Percentiles rank a stretch among this genome's conserved stretches.
phyloP scores from a whole-genome alignment of 192 early-diverging fungal species.

The Glomus cerebriforme region DNA sequence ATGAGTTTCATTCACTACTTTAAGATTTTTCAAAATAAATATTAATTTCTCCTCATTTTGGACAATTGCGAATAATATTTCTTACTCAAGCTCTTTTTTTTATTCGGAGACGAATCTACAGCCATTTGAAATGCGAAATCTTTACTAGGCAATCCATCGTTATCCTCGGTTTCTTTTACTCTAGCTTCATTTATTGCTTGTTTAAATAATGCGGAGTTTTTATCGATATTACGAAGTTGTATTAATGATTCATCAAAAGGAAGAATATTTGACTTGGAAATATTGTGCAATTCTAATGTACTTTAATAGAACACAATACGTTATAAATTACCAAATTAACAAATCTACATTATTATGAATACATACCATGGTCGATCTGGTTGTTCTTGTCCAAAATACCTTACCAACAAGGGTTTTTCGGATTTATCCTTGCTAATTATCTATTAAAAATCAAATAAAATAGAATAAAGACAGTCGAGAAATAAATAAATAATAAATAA shows the following conservation, averaged over 20 bases:
- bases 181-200: not conserved
- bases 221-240: not conserved
- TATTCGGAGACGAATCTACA: not conserved
- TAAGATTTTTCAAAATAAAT: not conserved
- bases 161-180: slow-evolving; percentile 12
- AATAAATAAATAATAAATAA: not conserved
- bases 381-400: not conserved
- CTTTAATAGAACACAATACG: not conserved
- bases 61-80: not conserved
- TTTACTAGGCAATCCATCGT: slow-evolving; percentile 16
- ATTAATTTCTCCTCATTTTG: not conserved
- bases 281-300: not conserved
- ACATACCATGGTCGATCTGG: not conserved
- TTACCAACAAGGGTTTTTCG: not conserved
- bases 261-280: not conserved
- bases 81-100: not conserved
- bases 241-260: not conserved
- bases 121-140: slow-evolving; percentile 13
- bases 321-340: not conserved
- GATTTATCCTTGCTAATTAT: slow-evolving; percentile 19
- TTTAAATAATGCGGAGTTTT: not conserved
- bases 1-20: not conserved
- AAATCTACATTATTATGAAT: not conserved
- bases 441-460: not conserved
- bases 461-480: not conserved